These are phyloP conservation scores for Heterobasidion irregulare DNA, from an alignment of 1,284 basidiomycete species.

Conservation along the genomic window DNA sequence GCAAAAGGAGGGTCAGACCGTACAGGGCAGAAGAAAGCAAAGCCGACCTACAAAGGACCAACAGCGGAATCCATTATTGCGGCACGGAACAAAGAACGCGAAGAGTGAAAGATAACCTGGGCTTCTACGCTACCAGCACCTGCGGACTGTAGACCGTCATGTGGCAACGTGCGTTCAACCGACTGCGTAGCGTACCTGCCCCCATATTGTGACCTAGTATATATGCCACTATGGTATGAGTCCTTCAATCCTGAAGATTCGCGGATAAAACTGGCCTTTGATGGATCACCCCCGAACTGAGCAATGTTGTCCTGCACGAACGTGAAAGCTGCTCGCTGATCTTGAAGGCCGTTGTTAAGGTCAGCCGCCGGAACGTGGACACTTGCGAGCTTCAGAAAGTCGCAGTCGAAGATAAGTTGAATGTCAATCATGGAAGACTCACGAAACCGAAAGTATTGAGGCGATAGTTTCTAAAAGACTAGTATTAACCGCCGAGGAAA, in stretches of 20 bases:
- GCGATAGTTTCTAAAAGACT: constrained; percentile 38
- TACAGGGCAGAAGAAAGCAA: background rate
- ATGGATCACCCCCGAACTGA: constrained; percentile 58
- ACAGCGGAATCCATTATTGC: constrained; percentile 46
- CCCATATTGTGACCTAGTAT: constrained; percentile 49
- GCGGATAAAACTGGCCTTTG: constrained; percentile 29
- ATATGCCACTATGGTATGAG: background rate
- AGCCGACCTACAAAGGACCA: constrained; percentile 41
- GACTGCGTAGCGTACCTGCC: constrained; percentile 32
- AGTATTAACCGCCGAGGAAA: too few species aligned
- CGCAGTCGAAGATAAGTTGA: constrained; percentile 5
- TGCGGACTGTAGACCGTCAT: constrained; percentile 32
- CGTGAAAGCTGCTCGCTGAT: constrained; percentile 47
- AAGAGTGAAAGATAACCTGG: constrained; percentile 37
- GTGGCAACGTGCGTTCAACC: background rate
- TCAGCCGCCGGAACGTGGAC: constrained; percentile 35
- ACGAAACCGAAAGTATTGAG: constrained; percentile 55
- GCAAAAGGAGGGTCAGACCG: background rate
- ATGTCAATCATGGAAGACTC: constrained; percentile 12
- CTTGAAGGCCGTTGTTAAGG: constrained; percentile 45
- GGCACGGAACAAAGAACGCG: constrained; percentile 37
- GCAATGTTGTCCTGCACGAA: constrained; percentile 58
- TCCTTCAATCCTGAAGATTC: too few species aligned
- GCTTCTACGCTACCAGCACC: constrained; percentile 48
- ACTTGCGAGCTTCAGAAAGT: constrained; percentile 36